phyloP scores from a whole-genome alignment of 1,284 basidiomycete species.

The Porogramme epimiltina region DNA sequence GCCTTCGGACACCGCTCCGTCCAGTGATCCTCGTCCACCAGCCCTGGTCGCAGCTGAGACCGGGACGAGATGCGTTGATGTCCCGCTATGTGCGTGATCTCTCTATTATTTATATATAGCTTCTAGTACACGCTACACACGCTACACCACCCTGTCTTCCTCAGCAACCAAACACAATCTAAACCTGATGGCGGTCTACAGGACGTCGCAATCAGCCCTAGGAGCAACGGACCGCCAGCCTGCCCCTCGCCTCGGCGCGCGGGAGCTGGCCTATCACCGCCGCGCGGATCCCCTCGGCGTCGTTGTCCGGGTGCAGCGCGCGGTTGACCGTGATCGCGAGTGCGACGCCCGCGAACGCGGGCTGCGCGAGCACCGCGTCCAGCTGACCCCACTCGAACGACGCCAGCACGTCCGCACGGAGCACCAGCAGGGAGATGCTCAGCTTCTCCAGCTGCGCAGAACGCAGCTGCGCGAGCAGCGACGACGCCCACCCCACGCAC shows the following conservation, averaged over 20 bases:
- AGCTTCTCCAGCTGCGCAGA: conserved; percentile 16
- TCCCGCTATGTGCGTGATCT: no score
- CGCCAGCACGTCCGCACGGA: conserved; percentile 13
- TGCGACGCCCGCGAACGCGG: conserved; percentile 7
- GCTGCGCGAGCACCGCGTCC: conserved; percentile 11
- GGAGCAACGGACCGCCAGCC: conserved; percentile 12
- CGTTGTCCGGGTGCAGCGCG: conserved; percentile 17
- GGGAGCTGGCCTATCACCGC: conserved; percentile 15
- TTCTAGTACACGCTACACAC: no score
- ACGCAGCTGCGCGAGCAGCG: conserved; percentile 9
- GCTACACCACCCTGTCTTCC: no score
- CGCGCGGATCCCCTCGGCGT: conserved; percentile 9
- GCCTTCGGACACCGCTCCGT: background rate
- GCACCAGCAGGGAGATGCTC: conserved; percentile 18
- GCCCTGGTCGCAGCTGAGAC: no score
- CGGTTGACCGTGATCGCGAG: conserved; percentile 20
- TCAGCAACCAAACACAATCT: no score
- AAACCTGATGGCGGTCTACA: no score
- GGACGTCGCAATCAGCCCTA: background rate
- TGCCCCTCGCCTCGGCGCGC: conserved; percentile 9
- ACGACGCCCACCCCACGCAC: conserved; percentile 11
- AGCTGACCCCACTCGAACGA: conserved; percentile 22
- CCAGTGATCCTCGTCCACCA: no score
- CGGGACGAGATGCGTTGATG: no score
- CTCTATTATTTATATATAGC: no score